Evolutionary conservation across 129 eudicot genomes (phyloP), one percentile per base, ranked within the genome.

Genomic region (Centaurea solstitialis): DNA sequence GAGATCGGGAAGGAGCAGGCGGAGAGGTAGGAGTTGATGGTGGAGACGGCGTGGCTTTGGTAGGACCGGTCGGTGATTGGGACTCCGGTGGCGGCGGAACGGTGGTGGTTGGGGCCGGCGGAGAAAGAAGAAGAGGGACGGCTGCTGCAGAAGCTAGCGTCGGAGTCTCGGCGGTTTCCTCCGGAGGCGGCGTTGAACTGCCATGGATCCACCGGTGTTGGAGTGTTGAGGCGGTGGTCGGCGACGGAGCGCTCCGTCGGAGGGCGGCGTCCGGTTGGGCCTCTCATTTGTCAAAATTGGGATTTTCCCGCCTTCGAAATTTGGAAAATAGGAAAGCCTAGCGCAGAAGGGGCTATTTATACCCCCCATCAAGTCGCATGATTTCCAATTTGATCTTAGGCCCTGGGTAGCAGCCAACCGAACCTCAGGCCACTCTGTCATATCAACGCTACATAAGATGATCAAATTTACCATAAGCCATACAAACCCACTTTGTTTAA

Each of bases 61-160:
- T 81, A 78, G 66, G 97, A 82, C 0, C 86, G 87, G 76, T 91
- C 97, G 79, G 89, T 75, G 9, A 72, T 30, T 74, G 82, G 23
- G 70, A 81, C n/a, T n/a, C n/a, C 20, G 75, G 79, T 64, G 80
- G 87, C 15, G 79, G 87, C 22, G n/a, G 70, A 0, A 33, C 81
- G 88, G 73, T 82, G 76, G 82, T 82, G 62, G 40, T 79, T 82
- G 68, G 76, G 15, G 73, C 77, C 47, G 78, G 68, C 62, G 30
- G 88, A 69, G 80, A 86, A 84, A 23, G 89, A 75, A 65, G 85
- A 73, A 53, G 97, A 91, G 30, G 91, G 91, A 43, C 91, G 97
- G 78, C 86, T 84, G 76, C 91, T 83, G 88, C 90, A 85, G 76
- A 88, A 86, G 78, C 97, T 92, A n/a, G 91, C 94, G 80, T 92